phyloP scores from a whole-genome alignment of 495 filamentous ascomycete genomes.

The Xylona heveae region DNA sequence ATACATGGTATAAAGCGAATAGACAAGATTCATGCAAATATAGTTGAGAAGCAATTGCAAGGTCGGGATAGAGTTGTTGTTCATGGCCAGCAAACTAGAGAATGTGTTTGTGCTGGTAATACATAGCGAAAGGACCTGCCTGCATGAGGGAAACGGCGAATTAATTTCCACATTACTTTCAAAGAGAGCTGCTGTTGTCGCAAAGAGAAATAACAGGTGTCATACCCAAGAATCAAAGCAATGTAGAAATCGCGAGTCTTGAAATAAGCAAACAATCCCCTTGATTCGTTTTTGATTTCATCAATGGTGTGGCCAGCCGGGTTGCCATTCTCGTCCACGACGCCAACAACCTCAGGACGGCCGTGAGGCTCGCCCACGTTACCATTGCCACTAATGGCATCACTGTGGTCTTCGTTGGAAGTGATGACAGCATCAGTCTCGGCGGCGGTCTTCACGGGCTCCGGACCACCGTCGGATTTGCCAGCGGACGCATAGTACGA shows the following conservation, averaged over 20 bases:
- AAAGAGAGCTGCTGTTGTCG: no score
- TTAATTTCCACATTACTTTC: no score
- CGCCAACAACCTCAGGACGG: not conserved
- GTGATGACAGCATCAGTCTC: not conserved
- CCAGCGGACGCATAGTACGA: no score
- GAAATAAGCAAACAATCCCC: slow-evolving; percentile 58
- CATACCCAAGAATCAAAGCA: slow-evolving; percentile 50
- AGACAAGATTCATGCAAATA: slow-evolving; percentile 60
- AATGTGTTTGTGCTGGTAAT: slow-evolving; percentile 84
- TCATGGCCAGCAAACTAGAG: slow-evolving; percentile 43
- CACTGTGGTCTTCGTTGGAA: not conserved
- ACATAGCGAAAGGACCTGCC: slow-evolving; percentile 69
- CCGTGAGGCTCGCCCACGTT: not conserved
- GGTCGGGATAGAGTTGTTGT: slow-evolving; percentile 72
- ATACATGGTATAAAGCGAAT: slow-evolving; percentile 65
- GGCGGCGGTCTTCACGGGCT: no score
- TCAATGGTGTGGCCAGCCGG: no score
- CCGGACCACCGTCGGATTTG: no score
- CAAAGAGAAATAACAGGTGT: slow-evolving; percentile 3
- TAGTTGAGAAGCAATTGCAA: slow-evolving; percentile 96
- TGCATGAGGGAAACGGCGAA: no score
- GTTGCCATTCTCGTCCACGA: not conserved
- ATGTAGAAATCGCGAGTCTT: slow-evolving; percentile 73
- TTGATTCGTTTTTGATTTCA: no score
- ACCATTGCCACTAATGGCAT: not conserved